Percentiles rank a stretch among this genome's conserved stretches.
Evolutionary conservation across 2,329 filamentous ascomycete species (phyloP).

Genomic region (Neonectria neomacrospora): DNA sequence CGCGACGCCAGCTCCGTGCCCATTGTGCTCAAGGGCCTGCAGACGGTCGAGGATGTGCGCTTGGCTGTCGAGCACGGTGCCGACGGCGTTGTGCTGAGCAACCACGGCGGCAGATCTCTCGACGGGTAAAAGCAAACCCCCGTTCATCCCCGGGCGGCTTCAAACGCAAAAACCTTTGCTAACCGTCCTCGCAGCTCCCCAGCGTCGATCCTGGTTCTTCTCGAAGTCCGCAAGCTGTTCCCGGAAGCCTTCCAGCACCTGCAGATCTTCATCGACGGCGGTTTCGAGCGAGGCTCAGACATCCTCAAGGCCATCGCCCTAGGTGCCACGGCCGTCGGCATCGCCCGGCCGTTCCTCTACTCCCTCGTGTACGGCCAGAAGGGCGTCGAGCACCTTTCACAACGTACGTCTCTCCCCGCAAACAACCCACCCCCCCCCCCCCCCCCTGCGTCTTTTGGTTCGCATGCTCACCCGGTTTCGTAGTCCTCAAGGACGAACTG

Average conservation of each 20-base stretch:
- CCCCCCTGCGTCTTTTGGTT: too few relatives aligned
- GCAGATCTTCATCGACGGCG: constrained; percentile 65
- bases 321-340: constrained; percentile 64
- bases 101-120: constrained; percentile 67
- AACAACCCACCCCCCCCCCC: too few relatives aligned
- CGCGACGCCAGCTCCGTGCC: constrained; percentile 57
- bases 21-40: constrained; percentile 67
- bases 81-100: constrained; percentile 66
- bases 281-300: constrained; percentile 63
- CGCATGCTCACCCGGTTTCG: neutral
- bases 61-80: constrained; percentile 60
- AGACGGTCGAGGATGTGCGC: constrained; percentile 65
- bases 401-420: constrained; percentile 58
- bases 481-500: constrained; percentile 47
- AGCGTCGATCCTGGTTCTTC: constrained; percentile 60
- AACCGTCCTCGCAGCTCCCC: constrained; percentile 42
- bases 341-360: constrained; percentile 64
- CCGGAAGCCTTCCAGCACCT: constrained; percentile 61
- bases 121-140: too few relatives aligned
- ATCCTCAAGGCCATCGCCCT: constrained; percentile 65
- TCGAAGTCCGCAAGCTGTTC: constrained; percentile 62
- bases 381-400: constrained; percentile 64
- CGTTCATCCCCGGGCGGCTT: too few relatives aligned
- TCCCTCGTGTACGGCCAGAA: constrained; percentile 64
- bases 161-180: too few relatives aligned